These are phyloP conservation scores for Xylaria multiplex DNA, from an alignment of 2,329 filamentous ascomycete genomes.

Conservation along the genomic window DNA sequence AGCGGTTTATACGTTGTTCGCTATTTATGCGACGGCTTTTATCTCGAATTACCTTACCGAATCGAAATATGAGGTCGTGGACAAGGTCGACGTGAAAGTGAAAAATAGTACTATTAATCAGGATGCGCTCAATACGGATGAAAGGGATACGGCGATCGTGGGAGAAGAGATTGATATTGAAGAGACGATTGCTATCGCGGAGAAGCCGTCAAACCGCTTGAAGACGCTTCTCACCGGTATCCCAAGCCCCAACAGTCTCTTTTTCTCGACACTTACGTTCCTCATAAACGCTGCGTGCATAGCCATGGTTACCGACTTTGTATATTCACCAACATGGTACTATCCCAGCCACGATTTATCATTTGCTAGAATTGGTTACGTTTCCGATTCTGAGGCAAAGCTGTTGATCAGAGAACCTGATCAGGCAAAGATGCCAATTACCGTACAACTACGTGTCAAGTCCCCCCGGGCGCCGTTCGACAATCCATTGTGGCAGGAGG, in stretches of 20 bases:
- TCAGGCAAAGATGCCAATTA: slow-evolving; percentile 77
- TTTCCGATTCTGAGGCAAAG: slow-evolving; percentile 81
- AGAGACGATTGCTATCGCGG: slow-evolving; percentile 69
- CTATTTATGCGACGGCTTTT: slow-evolving; percentile 73
- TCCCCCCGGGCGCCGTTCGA: slow-evolving; percentile 63
- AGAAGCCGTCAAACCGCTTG: slow-evolving; percentile 66
- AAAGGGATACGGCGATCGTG: slow-evolving; percentile 50
- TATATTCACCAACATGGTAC: slow-evolving; percentile 76
- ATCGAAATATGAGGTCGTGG: slow-evolving; percentile 66
- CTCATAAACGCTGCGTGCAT: slow-evolving; percentile 77
- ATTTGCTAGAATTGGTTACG: slow-evolving; percentile 87
- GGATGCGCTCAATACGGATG: slow-evolving; percentile 49
- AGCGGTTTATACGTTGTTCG: slow-evolving; percentile 69
- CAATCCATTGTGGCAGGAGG: slow-evolving; percentile 71
- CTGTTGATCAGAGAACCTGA: slow-evolving; percentile 88
- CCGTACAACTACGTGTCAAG: slow-evolving; percentile 71
- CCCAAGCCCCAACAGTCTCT: slow-evolving; percentile 75
- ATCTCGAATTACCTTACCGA: slow-evolving; percentile 66
- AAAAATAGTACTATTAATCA: slow-evolving; percentile 58
- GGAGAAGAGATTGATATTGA: slow-evolving; percentile 67
- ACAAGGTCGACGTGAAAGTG: slow-evolving; percentile 67
- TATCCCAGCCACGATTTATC: slow-evolving; percentile 80
- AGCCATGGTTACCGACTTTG: slow-evolving; percentile 77
- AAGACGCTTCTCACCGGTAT: slow-evolving; percentile 78
- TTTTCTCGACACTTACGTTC: slow-evolving; percentile 74